Conservation (phyloP, 2,329 filamentous ascomycete species). For the Leptographium wingfieldii region DNA sequence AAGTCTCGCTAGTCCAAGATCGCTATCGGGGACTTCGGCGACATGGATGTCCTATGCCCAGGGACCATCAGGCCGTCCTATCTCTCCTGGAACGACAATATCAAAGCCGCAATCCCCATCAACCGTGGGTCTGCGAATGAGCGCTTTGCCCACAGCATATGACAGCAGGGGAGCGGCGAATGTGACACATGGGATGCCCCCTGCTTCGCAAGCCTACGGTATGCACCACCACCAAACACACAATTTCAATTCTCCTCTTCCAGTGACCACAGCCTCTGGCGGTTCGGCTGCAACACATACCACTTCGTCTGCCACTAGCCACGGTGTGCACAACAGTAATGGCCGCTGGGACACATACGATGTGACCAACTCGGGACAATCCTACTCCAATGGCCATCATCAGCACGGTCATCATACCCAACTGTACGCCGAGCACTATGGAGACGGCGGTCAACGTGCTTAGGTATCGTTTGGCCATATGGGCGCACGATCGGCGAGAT, state of each 20-base stretch:
- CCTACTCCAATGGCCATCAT: conserved; percentile 5
- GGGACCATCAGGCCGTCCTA: conserved; percentile 22
- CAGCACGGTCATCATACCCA: conserved; percentile 9
- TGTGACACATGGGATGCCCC: not conserved
- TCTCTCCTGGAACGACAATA: conserved; percentile 24
- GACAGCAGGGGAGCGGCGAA: conserved; percentile 13
- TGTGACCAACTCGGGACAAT: not conserved
- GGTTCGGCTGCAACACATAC: not conserved
- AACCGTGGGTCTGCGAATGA: conserved; percentile 21
- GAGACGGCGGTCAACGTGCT: conserved; percentile 10
- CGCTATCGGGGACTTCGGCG: conserved; percentile 32
- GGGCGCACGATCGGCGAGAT: too few relatives aligned
- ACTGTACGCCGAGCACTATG: conserved; percentile 11
- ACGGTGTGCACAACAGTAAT: not conserved
- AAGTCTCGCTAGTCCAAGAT: conserved; percentile 38
- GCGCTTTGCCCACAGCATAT: conserved; percentile 25
- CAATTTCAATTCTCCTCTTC: conserved; percentile 11
- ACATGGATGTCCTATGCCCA: conserved; percentile 26
- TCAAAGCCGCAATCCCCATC: conserved; percentile 25
- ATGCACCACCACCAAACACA: conserved; percentile 29
- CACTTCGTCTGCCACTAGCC: not conserved
- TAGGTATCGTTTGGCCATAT: not conserved
- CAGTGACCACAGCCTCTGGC: not conserved
- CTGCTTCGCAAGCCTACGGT: conserved; percentile 4
- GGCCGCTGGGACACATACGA: conserved; percentile 13